phyloP scores from a whole-genome alignment of 2,329 filamentous ascomycete species.

The Shiraia sp. region DNA sequence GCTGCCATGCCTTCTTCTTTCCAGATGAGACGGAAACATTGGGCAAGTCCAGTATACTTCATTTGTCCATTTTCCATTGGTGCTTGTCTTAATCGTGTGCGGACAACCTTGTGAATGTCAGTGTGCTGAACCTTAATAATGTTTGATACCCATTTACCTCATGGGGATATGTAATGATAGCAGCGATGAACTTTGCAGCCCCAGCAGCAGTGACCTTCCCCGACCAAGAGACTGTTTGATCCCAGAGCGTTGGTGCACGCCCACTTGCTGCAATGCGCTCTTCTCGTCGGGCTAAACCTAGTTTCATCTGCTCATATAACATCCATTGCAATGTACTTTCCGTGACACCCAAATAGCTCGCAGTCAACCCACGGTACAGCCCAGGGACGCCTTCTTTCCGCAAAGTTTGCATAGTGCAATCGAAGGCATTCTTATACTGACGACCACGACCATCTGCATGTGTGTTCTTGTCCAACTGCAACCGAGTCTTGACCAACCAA shows the following conservation, averaged over 20 bases:
- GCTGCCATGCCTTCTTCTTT: slow-evolving; percentile 85
- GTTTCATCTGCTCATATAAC: slow-evolving; percentile 91
- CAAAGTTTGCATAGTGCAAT: slow-evolving; percentile 83
- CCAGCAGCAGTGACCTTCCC: slow-evolving; percentile 81
- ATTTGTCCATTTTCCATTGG: slow-evolving; percentile 71
- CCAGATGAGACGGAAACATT: slow-evolving; percentile 87
- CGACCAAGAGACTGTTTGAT: slow-evolving; percentile 74
- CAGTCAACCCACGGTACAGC: slow-evolving; percentile 87
- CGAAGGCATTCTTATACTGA: slow-evolving; percentile 83
- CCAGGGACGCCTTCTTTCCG: slow-evolving; percentile 78
- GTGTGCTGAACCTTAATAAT: neutral
- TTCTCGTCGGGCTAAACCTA: slow-evolving; percentile 67
- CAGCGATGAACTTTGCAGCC: slow-evolving; percentile 81
- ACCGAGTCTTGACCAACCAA: slow-evolving; percentile 91
- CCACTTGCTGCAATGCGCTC: slow-evolving; percentile 59
- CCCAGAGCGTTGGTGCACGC: slow-evolving; percentile 69
- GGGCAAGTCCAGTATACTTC: slow-evolving; percentile 86
- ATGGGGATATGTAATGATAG: slow-evolving; percentile 86
- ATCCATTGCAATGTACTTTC: slow-evolving; percentile 94
- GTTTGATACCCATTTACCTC: slow-evolving; percentile 61
- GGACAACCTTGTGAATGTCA: slow-evolving; percentile 63
- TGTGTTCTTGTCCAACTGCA: slow-evolving; percentile 88
- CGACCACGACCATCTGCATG: slow-evolving; percentile 64
- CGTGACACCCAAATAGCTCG: slow-evolving; percentile 86
- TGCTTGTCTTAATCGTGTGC: slow-evolving; percentile 82